Percentiles rank a stretch among this genome's conserved stretches.
These are phyloP conservation scores for Dactylonectria macrodidyma DNA, from an alignment of 2,329 filamentous ascomycete genomes.

Conservation along the genomic window DNA sequence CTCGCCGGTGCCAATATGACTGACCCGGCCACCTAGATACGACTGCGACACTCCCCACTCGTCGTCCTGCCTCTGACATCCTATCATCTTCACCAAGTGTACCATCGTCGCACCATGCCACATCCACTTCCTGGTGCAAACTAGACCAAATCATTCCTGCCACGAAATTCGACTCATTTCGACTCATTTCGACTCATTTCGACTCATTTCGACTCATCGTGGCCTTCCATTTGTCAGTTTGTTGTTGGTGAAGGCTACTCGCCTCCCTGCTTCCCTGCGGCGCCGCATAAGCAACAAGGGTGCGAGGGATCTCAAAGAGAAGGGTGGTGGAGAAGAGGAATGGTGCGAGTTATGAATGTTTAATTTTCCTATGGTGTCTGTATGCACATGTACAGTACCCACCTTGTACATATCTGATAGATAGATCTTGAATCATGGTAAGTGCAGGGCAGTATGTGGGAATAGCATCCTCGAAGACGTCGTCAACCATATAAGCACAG, in stretches of 20 bases:
- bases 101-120: neutral
- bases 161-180: conserved; percentile 5
- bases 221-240: neutral
- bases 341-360: neutral
- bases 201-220: conserved; percentile 18
- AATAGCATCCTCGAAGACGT: conserved; percentile 16
- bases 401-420: neutral
- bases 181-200: neutral
- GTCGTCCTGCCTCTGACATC: conserved; percentile 4
- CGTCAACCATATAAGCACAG: neutral
- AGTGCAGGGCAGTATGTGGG: conserved; percentile 6
- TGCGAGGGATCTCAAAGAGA: neutral
- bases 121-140: neutral
- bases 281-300: neutral
- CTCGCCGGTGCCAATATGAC: conserved; percentile 35
- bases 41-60: neutral
- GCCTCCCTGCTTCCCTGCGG: neutral
- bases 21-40: conserved; percentile 16
- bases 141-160: neutral
- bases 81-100: neutral
- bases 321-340: neutral
- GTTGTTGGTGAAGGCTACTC: neutral
- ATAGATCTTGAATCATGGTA: neutral
- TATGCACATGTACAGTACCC: neutral
- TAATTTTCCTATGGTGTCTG: neutral